phyloP scores from a whole-genome alignment of 257 asterid genomes.

The Prunella vulgaris region DNA sequence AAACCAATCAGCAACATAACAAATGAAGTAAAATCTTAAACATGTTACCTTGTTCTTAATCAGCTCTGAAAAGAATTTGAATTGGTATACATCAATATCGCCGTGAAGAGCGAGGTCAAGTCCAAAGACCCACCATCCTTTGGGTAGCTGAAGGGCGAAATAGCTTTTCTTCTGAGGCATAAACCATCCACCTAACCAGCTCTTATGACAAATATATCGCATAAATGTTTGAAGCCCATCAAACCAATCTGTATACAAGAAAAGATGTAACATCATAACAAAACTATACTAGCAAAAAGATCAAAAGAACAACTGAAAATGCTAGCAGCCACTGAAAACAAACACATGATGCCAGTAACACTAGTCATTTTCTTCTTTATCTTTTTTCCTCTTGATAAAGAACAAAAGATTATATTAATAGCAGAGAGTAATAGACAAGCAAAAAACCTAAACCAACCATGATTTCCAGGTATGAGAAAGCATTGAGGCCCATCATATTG shows the following conservation, averaged over 20 bases:
- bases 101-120: conserved; percentile 96
- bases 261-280: conserved; percentile 10
- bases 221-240: conserved; percentile 99
- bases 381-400: not conserved
- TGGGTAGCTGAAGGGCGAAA: conserved; percentile 93
- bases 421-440: not conserved
- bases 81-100: conserved; percentile 90
- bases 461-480: conserved; percentile 97
- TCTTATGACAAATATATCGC: conserved; percentile 96
- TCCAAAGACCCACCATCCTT: conserved; percentile 99
- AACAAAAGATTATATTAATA: not conserved
- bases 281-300: conserved; percentile 10
- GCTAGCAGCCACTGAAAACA: not conserved
- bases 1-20: not conserved
- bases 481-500: conserved; percentile 92
- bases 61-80: conserved; percentile 88
- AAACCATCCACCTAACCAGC: conserved; percentile 99
- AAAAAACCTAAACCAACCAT: conserved; percentile 50
- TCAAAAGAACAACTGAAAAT: not conserved
- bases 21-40: conserved; percentile 2
- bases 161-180: conserved; percentile 99
- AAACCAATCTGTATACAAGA: conserved; percentile 78
- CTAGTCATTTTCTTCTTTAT: not conserved
- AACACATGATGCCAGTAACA: not conserved
- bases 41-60: conserved; percentile 71